These are phyloP conservation scores for Fusarium sp. DNA, from an alignment of 2,329 filamentous ascomycete species.

Conservation along the genomic window DNA sequence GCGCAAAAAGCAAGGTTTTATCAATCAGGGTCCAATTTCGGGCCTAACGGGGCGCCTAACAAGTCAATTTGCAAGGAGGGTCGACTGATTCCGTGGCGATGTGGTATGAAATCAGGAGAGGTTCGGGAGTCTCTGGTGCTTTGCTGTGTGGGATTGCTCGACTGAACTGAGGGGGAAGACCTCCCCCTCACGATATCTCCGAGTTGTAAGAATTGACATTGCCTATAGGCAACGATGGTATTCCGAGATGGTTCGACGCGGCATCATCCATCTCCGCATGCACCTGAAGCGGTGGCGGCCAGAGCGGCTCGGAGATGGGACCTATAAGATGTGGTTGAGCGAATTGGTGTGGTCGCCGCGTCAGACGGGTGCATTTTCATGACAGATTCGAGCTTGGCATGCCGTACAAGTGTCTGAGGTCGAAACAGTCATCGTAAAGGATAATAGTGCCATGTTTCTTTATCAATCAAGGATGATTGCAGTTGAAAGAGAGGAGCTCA, in stretches of 20 bases:
- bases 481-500: not conserved
- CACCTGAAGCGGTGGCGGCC: not conserved
- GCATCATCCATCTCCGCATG: not conserved
- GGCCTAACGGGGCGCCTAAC: not conserved
- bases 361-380: not conserved
- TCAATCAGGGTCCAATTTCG: constrained; percentile 2
- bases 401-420: not conserved
- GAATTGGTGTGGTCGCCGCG: not conserved
- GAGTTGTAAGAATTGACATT: not conserved
- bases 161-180: not conserved
- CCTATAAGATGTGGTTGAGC: not conserved
- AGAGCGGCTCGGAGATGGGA: not conserved
- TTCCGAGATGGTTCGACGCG: constrained; percentile 2
- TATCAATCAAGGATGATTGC: not conserved
- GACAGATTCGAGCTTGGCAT: not conserved
- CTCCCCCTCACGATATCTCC: not conserved
- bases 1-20: constrained; percentile 4
- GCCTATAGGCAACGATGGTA: not conserved
- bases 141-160: not conserved
- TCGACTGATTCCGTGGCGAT: not conserved
- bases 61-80: not conserved
- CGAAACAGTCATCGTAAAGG: not conserved
- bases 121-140: not conserved
- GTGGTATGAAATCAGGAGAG: constrained; percentile 1
- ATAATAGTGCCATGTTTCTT: not conserved